Percentiles rank a stretch among this genome's conserved stretches.
These are phyloP conservation scores for Fulvia fulva DNA, from an alignment of 2,329 filamentous ascomycete species.

Conservation along the genomic window DNA sequence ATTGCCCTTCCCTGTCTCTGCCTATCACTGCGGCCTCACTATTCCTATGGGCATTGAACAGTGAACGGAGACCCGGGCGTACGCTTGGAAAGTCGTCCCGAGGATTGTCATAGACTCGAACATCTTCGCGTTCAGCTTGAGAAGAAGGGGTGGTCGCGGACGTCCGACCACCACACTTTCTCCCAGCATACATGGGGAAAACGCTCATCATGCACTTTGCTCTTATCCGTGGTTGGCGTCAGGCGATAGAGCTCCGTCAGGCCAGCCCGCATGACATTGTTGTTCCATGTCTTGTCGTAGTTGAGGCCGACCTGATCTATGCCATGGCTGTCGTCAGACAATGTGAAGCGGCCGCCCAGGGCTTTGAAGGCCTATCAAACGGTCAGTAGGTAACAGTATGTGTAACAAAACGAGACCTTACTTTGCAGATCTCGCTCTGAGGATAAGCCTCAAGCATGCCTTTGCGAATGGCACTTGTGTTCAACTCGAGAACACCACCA, in stretches of 20 bases:
- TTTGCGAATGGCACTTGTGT: slow-evolving; percentile 82
- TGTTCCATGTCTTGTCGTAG: slow-evolving; percentile 48
- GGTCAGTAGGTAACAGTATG: slow-evolving; percentile 16
- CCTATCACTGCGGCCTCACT: background rate
- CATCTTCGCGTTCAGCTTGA: background rate
- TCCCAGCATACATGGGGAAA: slow-evolving; percentile 31
- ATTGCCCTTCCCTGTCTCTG: background rate
- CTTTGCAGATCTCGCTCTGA: slow-evolving; percentile 69
- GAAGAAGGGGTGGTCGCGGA: slow-evolving; percentile 26
- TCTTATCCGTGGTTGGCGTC: slow-evolving; percentile 26
- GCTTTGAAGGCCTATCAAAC: slow-evolving; percentile 60
- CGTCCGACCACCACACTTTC: slow-evolving; percentile 13
- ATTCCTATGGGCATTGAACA: background rate
- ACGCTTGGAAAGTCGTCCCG: too few relatives aligned
- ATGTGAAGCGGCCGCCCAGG: slow-evolving; percentile 75
- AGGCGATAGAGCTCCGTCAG: slow-evolving; percentile 54
- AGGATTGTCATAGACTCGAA: too few relatives aligned
- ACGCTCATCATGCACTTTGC: slow-evolving; percentile 29
- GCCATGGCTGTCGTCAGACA: slow-evolving; percentile 94
- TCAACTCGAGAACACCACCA: slow-evolving; percentile 83
- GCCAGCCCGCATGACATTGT: slow-evolving; percentile 60
- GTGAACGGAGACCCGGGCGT: too few relatives aligned
- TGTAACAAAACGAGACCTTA: slow-evolving; percentile 35
- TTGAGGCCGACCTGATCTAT: slow-evolving; percentile 83
- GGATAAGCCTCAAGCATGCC: slow-evolving; percentile 90